These are phyloP conservation scores for Exserohilum turcica DNA, from an alignment of 2,329 filamentous ascomycete genomes.

Conservation along the genomic window DNA sequence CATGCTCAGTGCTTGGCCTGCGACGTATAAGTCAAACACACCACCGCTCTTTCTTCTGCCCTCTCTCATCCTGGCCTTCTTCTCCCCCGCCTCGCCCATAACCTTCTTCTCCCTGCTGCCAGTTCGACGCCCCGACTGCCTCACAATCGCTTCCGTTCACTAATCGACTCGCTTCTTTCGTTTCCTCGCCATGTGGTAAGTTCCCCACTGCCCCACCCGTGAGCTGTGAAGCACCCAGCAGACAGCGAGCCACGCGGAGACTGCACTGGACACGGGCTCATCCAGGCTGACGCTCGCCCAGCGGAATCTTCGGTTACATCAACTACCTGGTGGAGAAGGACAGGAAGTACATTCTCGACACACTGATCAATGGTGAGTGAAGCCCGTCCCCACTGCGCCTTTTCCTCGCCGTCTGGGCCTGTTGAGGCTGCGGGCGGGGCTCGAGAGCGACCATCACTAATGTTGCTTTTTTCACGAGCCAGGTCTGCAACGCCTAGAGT, in stretches of 20 bases:
- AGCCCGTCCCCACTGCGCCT: conserved; percentile 1
- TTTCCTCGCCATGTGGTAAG: conserved; percentile 48
- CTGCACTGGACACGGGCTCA: too few relatives aligned
- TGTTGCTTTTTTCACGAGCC: conserved; percentile 20
- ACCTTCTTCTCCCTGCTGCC: conserved; percentile 18
- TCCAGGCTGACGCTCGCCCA: conserved; percentile 47
- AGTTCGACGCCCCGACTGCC: conserved; percentile 19
- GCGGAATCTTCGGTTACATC: conserved; percentile 97
- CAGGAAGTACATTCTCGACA: conserved; percentile 93
- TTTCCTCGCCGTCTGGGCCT: neutral
- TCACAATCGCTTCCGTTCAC: conserved; percentile 38
- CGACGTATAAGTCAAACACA: conserved; percentile 45
- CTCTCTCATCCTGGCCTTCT: conserved; percentile 27
- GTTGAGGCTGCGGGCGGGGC: conserved; percentile 11
- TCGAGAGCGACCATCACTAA: conserved; percentile 26
- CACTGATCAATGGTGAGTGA: conserved; percentile 86
- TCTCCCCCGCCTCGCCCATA: conserved; percentile 18
- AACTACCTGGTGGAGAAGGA: conserved; percentile 99
- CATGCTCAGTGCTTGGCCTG: conserved; percentile 36
- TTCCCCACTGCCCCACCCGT: conserved; percentile 30
- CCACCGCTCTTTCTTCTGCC: conserved; percentile 44
- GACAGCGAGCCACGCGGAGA: too few relatives aligned
- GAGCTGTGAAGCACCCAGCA: neutral
- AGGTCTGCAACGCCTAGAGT: conserved; percentile 95
- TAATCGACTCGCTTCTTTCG: conserved; percentile 31